Conservation (phyloP, 495 filamentous ascomycete genomes). For the Astrothelium macrocarpum region DNA sequence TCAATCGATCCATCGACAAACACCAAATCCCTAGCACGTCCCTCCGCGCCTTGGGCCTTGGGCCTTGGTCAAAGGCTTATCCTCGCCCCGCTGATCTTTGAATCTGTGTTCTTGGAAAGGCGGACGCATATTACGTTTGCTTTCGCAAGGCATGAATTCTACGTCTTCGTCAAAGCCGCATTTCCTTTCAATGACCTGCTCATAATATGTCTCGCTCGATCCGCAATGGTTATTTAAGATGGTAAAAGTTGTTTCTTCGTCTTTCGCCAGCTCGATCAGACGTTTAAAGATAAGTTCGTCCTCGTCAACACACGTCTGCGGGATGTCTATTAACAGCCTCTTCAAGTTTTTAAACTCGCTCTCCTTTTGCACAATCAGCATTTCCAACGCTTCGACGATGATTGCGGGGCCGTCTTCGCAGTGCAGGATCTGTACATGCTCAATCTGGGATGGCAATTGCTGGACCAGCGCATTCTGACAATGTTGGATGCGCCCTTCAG, state of each 20-base stretch:
- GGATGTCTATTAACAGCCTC: neutral
- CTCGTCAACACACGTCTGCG: neutral
- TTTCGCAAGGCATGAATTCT: neutral
- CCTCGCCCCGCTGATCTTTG: neutral
- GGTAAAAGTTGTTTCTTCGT: neutral
- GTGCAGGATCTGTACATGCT: neutral
- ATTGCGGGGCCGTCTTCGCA: neutral
- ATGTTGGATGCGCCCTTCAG: neutral
- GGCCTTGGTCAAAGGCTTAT: neutral
- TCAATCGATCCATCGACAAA: too few species aligned
- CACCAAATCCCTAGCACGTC: too few species aligned
- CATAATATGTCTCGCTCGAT: neutral
- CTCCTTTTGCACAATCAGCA: neutral
- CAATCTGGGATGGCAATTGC: neutral
- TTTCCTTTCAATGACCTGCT: neutral
- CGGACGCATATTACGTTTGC: neutral
- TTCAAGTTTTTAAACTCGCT: neutral
- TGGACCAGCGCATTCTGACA: neutral
- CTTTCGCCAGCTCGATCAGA: neutral
- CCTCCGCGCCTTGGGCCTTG: too few species aligned
- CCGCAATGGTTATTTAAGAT: neutral
- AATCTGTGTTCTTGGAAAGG: neutral
- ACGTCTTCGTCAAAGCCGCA: slow-evolving; percentile 4
- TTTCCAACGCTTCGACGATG: neutral
- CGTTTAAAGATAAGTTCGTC: neutral